These are phyloP conservation scores for Imleria badia DNA, from an alignment of 768 basidiomycete species.

Conservation along the genomic window DNA sequence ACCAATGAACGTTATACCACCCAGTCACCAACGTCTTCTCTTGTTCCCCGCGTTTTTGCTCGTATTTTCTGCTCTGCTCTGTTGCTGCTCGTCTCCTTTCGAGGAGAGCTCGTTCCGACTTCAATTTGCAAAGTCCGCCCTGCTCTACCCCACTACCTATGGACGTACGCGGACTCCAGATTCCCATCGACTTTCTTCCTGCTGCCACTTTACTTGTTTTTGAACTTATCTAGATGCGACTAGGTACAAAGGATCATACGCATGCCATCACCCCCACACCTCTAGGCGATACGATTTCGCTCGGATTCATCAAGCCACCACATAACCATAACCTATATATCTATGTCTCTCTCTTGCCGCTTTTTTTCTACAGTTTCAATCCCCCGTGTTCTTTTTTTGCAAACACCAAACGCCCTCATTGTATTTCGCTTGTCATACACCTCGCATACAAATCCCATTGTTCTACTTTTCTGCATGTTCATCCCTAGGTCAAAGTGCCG, in stretches of 20 bases:
- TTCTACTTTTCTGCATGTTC: neutral
- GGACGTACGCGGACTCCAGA: too few relatives aligned
- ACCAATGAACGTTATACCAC: too few relatives aligned
- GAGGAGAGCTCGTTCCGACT: neutral
- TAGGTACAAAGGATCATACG: slow-evolving; percentile 1
- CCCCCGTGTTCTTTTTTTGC: neutral
- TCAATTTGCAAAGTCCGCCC: neutral
- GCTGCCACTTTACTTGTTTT: neutral
- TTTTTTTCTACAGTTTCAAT: neutral
- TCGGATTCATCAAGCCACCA: neutral
- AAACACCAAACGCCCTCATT: neutral
- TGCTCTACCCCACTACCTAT: neutral
- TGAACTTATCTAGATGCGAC: slow-evolving; percentile 23
- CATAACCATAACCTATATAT: slow-evolving; percentile 1
- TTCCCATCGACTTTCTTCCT: neutral
- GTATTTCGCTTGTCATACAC: slow-evolving; percentile 16
- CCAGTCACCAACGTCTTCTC: neutral
- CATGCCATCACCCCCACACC: neutral
- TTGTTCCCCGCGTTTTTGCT: neutral
- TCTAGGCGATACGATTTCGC: neutral
- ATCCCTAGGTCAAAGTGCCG: too few relatives aligned
- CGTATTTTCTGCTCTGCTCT: neutral
- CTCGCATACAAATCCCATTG: neutral
- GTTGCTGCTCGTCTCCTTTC: neutral
- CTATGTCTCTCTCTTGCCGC: neutral